Evolutionary conservation across 2,329 filamentous ascomycete genomes (phyloP), one percentile per base, ranked within the genome.

Genomic region (Scopulariopsis brevicaulis): DNA sequence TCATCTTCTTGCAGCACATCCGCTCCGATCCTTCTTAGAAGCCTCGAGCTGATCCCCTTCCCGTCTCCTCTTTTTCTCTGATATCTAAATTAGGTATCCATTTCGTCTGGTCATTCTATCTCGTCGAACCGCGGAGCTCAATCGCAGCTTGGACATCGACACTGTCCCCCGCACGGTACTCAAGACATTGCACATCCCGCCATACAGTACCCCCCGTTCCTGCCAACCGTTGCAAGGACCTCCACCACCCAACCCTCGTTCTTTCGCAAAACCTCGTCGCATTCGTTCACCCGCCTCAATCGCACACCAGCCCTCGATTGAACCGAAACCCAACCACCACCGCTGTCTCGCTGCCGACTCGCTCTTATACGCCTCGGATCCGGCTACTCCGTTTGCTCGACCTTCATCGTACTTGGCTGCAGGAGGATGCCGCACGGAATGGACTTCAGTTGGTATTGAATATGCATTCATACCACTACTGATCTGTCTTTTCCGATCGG

Each of bases 401-500:
- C 20, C 11, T 24, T 50, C n/a, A 22, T 59, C 28, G 18, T 12
- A 14, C 40, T 50, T 11, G n/a, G 54, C 40, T 34, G 54, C 55
- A 32, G 56, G 53, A 55, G 63, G 59, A 65, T 68, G 63, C 51
- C 53, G 58, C 60, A 46, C 56, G 56, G 59, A 58, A 53, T 37
- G 48, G 53, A 43, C 37, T 57, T 56, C 50, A 60, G 53, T 55
- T 59, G 43, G 58, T 63, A 59, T 60, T 63, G 62, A 63, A 63
- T 60, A 63, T 63, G 62, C 60, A 62, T 62, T 63, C 60, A 57
- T 58, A 60, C 59, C 60, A 61, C 59, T 63, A 56, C 20, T 50
- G 28, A 32, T 32, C 8, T 50, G 5, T 20, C n/a, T 24, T 11
- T 22, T 3, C 46, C 46, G 6, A 12, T 50, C 46, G 46, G 15